phyloP scores from a whole-genome alignment of 495 filamentous ascomycete species.

The Daldinia childiae region DNA sequence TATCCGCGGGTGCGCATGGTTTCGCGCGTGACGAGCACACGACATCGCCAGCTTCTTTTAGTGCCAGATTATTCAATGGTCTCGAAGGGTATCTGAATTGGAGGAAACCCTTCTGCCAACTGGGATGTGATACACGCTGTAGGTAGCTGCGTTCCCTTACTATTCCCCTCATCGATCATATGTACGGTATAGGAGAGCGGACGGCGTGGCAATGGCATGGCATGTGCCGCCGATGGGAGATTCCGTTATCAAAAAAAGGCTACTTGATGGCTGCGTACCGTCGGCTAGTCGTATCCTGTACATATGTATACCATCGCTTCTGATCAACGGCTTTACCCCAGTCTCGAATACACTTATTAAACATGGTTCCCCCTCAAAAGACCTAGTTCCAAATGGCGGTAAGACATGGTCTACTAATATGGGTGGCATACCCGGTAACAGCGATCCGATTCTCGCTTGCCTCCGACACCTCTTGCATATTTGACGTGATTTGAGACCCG shows the following conservation, averaged over 20 bases:
- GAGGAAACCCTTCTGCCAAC: slow-evolving; percentile 10
- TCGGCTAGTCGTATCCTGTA: slow-evolving; percentile 16
- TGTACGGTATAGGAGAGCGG: slow-evolving; percentile 9
- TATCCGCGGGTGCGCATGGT: slow-evolving; percentile 12
- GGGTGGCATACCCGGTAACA: slow-evolving; percentile 19
- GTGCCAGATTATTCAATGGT: slow-evolving; percentile 1
- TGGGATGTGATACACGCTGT: slow-evolving; percentile 5
- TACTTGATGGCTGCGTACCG: slow-evolving; percentile 9
- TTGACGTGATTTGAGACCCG: slow-evolving; percentile 19
- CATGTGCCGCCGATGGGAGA: slow-evolving; percentile 30
- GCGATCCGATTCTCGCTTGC: slow-evolving; percentile 26
- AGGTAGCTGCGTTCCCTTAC: slow-evolving; percentile 13
- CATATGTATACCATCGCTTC: slow-evolving; percentile 1
- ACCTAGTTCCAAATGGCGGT: slow-evolving; percentile 34
- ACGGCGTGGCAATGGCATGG: neutral
- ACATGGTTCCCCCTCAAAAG: slow-evolving; percentile 4
- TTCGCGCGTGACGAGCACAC: slow-evolving; percentile 36
- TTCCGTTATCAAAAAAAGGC: slow-evolving; percentile 20
- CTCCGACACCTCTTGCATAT: slow-evolving; percentile 21
- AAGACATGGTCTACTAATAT: slow-evolving; percentile 4
- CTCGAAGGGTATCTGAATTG: slow-evolving; percentile 11
- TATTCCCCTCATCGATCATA: slow-evolving; percentile 23
- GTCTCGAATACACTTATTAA: neutral
- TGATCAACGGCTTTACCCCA: slow-evolving; percentile 25
- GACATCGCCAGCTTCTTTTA: slow-evolving; percentile 17